Percentiles rank a stretch among this genome's conserved stretches.
phyloP scores from a whole-genome alignment of 345 rosid species.

The Pseudoturritis turrita region DNA sequence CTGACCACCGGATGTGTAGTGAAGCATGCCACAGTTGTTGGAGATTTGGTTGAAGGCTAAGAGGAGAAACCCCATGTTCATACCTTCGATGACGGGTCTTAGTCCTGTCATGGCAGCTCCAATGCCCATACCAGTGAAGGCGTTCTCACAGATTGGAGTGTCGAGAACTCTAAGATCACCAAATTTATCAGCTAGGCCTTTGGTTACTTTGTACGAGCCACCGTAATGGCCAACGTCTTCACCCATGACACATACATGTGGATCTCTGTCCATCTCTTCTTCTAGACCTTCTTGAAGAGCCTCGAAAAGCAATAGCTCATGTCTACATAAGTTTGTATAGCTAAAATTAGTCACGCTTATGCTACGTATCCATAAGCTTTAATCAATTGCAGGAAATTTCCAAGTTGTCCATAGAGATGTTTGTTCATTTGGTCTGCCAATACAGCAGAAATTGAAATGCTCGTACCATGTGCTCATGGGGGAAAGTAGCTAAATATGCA shows the following conservation, averaged over 20 bases:
- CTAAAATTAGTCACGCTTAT: neutral
- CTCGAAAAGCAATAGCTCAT: slow-evolving; percentile 83
- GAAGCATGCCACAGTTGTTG: slow-evolving; percentile 96
- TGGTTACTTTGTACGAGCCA: slow-evolving; percentile 91
- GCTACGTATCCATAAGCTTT: too few relatives aligned
- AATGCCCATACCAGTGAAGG: slow-evolving; percentile 93
- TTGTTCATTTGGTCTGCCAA: neutral
- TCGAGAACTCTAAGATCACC: slow-evolving; percentile 90
- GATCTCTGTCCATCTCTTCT: slow-evolving; percentile 96
- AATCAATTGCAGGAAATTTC: neutral
- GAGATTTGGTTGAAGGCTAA: slow-evolving; percentile 94
- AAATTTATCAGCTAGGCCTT: slow-evolving; percentile 54
- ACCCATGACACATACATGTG: slow-evolving; percentile 74
- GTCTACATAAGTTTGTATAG: slow-evolving; percentile 38
- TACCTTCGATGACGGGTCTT: slow-evolving; percentile 78
- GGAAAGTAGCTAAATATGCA: neutral
- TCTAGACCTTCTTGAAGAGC: slow-evolving; percentile 83
- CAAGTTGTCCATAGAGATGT: too few relatives aligned
- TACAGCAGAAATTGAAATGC: neutral
- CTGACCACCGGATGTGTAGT: slow-evolving; percentile 93
- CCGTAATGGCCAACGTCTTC: slow-evolving; percentile 93
- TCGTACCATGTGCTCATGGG: neutral
- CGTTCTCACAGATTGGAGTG: slow-evolving; percentile 87
- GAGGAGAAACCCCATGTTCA: slow-evolving; percentile 96
- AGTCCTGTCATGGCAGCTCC: slow-evolving; percentile 93